A percentile compares a stretch with the other conserved stretches of the same genome.
These are phyloP conservation scores for Stephania yunnanensis DNA, from an alignment of 164 flowering plant genomes.

Conservation along the genomic window DNA sequence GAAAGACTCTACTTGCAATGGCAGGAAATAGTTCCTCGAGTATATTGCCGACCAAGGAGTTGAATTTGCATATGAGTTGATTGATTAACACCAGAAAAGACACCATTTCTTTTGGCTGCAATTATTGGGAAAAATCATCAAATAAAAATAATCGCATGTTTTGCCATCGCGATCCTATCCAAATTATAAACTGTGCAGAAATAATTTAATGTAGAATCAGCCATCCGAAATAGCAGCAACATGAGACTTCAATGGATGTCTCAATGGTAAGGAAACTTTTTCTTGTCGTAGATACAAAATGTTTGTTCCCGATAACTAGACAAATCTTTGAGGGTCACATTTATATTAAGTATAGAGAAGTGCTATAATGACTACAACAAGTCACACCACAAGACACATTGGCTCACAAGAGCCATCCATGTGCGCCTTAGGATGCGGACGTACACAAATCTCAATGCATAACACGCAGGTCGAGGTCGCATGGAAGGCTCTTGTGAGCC, in stretches of 20 bases:
- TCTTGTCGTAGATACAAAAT: not conserved
- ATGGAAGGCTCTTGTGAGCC: too few relatives aligned
- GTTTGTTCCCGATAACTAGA: not conserved
- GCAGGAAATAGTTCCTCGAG: slow-evolving; percentile 83
- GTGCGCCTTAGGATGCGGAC: too few relatives aligned
- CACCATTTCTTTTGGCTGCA: slow-evolving; percentile 91
- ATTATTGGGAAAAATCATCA: slow-evolving; percentile 1
- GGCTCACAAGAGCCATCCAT: too few relatives aligned
- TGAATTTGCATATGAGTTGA: slow-evolving; percentile 94
- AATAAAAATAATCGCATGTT: not conserved
- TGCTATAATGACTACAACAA: too few relatives aligned
- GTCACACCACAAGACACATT: too few relatives aligned
- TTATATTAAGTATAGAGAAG: not conserved
- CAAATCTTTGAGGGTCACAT: not conserved
- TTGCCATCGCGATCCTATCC: not conserved
- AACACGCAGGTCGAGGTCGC: too few relatives aligned
- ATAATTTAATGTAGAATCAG: not conserved
- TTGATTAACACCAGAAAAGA: slow-evolving; percentile 72
- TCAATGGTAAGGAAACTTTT: not conserved
- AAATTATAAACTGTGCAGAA: not conserved
- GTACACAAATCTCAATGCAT: too few relatives aligned
- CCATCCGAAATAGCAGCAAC: not conserved
- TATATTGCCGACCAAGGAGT: slow-evolving; percentile 46
- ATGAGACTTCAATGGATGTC: not conserved
- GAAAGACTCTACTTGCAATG: slow-evolving; percentile 65